Base-by-base conservation (phyloP, 176 grass and related monocot genomes). In the Oryza meyeriana region DNA sequence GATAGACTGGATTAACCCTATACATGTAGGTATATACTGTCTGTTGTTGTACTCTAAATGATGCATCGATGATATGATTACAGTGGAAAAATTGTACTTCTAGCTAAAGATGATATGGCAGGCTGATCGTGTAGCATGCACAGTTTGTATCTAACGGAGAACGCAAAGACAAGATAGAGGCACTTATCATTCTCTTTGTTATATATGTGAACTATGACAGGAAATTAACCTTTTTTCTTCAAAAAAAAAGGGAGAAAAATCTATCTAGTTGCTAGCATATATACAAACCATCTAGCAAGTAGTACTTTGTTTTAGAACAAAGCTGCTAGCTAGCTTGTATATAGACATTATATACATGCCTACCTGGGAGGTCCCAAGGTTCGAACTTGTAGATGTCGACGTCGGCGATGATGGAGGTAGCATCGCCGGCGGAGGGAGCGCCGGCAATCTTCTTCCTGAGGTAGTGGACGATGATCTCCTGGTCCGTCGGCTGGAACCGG, bases 341-440 rank as follows among this genome's bases (percentile, higher is more conserved):
- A 10, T 22, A 61, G 3, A 24, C 10, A 4, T 33, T 33, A 33
- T 33, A 33, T 39, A 5, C 10, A 39, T 40, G 58, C 52, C 55
- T 14, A 88, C 87, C 87, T 2, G 87, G 87, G 0, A 89, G 83
- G 0, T 89, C 87, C 87, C 87, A 89, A 2, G 78, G 87, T 22
- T 89, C 83, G 20, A 89, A 85, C 72, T 89, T 89, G 87, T 85
- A 85, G 82, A 89, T 85, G 66, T 85, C 83, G 26, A 89, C 82
- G 57, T 89, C 78, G 63, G 87, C 82, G 83, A 89, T 72, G 78
- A 89, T 85, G 70, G 88, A 85, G 65, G 88, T 89, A 39, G 65
- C 57, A 7, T 83, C 25, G 50, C 66, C 79, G n/a, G n/a, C n/a
- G 70, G 88, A 85, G 65, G 88, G 85, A 39, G 65, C 57, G 50